phyloP scores from a whole-genome alignment of 192 early-diverging fungal species.

The Rhizophlyctis rosea region DNA sequence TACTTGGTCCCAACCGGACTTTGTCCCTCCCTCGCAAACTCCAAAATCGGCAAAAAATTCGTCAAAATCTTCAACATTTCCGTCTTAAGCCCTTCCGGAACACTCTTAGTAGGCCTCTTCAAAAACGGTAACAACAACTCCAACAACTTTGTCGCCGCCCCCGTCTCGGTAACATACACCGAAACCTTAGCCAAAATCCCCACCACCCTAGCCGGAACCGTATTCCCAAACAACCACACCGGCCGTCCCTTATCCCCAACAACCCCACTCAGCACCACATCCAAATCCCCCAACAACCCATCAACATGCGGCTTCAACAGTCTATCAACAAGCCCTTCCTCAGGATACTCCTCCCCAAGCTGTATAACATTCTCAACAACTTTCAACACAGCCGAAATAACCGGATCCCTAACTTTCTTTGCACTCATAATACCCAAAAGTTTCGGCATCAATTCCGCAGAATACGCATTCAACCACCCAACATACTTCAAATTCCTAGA shows the following conservation, averaged over 20 bases:
- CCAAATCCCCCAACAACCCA: constrained; percentile 55
- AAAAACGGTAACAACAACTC: constrained; percentile 82
- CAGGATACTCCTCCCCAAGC: constrained; percentile 28
- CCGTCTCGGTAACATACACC: constrained; percentile 63
- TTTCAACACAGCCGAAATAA: constrained; percentile 66
- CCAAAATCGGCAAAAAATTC: constrained; percentile 77
- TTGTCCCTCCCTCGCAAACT: constrained; percentile 28
- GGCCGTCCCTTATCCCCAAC: constrained; percentile 33
- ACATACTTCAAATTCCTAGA: constrained; percentile 62
- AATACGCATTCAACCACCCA: constrained; percentile 62
- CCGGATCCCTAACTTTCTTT: constrained; percentile 73
- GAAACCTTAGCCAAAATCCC: constrained; percentile 76
- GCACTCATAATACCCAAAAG: constrained; percentile 73
- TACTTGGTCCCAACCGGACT: constrained; percentile 44
- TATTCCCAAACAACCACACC: constrained; percentile 12
- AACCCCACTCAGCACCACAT: constrained; percentile 17
- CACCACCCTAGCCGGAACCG: constrained; percentile 61
- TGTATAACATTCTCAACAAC: constrained; percentile 63
- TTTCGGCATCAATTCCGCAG: constrained; percentile 61
- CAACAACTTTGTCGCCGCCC: constrained; percentile 65
- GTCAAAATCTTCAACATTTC: constrained; percentile 79
- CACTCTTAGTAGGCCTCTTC: constrained; percentile 60
- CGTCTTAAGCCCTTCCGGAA: constrained; percentile 78
- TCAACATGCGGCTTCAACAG: constrained; percentile 57
- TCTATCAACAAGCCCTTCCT: constrained; percentile 33